A percentile compares a stretch with the other conserved stretches of the same genome.
These are phyloP conservation scores for Apium graveolens DNA, from an alignment of 129 eudicot genomes.

Conservation along the genomic window DNA sequence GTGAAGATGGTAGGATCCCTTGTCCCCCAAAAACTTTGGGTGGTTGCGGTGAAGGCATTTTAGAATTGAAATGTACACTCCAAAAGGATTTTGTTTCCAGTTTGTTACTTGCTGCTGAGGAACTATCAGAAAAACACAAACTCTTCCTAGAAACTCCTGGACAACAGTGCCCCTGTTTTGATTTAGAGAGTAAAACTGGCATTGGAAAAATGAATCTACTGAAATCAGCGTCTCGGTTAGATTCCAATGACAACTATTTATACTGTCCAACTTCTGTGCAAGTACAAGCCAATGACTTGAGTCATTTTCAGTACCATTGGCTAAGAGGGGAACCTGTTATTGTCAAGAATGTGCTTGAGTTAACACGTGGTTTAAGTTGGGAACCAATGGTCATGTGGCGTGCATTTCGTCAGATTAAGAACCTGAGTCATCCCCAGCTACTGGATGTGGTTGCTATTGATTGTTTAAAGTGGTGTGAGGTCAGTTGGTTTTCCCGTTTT, in stretches of 20 bases:
- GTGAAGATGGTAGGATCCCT: constrained; percentile 22
- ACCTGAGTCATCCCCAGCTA: not conserved
- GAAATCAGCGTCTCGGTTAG: constrained; percentile 23
- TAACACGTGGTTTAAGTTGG: constrained; percentile 42
- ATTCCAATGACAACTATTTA: constrained; percentile 21
- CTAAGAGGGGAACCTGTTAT: constrained; percentile 37
- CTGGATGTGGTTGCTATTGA: constrained; percentile 31
- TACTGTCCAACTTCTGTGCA: constrained; percentile 30
- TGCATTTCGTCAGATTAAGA: constrained; percentile 34
- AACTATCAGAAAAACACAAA: not conserved
- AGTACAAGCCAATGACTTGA: constrained; percentile 16
- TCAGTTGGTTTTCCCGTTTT: constrained; percentile 14
- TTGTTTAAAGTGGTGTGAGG: constrained; percentile 50
- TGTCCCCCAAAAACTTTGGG: constrained; percentile 18
- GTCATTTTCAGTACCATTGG: constrained; percentile 48
- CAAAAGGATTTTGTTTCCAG: constrained; percentile 1
- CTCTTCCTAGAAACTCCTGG: not conserved
- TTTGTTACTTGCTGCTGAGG: constrained; percentile 10
- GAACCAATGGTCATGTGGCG: constrained; percentile 69
- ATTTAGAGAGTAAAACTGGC: not conserved
- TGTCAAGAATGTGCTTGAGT: constrained; percentile 40
- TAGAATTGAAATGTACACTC: constrained; percentile 1
- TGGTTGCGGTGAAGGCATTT: constrained; percentile 16
- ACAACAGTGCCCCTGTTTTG: constrained; percentile 7
- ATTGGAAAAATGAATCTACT: not conserved